These are phyloP conservation scores for Pythium pyrilobum DNA, from an alignment of 352 stramenopile genomes.

Conservation along the genomic window DNA sequence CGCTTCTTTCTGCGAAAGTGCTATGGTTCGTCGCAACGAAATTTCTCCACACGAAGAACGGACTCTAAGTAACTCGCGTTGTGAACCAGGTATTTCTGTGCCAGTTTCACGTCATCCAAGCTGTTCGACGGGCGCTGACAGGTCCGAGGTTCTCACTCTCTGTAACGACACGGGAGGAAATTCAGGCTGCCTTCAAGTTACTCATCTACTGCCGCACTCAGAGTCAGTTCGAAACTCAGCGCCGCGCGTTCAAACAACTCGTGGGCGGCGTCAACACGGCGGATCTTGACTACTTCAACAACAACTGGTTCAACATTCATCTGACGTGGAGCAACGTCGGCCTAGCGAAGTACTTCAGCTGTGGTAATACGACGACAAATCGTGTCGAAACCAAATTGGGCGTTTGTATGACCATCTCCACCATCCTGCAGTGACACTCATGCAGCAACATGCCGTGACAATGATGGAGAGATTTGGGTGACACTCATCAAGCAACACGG, in stretches of 20 bases:
- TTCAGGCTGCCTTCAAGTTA: background rate
- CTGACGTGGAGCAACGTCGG: constrained; percentile 6
- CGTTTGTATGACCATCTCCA: too few species aligned
- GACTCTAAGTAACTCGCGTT: too few species aligned
- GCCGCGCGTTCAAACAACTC: background rate
- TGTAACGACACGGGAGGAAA: background rate
- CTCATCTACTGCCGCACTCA: background rate
- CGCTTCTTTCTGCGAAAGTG: background rate
- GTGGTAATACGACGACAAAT: constrained; percentile 10
- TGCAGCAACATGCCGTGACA: too few species aligned
- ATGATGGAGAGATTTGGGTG: too few species aligned
- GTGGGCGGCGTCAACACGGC: background rate
- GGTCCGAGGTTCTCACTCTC: background rate
- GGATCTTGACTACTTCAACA: background rate
- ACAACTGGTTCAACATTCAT: background rate
- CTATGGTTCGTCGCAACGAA: background rate
- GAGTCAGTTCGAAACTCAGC: background rate
- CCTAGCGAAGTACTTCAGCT: background rate
- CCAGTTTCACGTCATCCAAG: constrained; percentile 5
- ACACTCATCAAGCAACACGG: too few species aligned
- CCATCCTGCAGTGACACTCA: too few species aligned
- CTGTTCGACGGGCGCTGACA: background rate
- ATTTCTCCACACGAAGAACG: too few species aligned
- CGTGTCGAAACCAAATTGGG: too few species aligned
- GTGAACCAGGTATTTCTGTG: constrained; percentile 3